Evolutionary conservation across 2,329 filamentous ascomycete genomes (phyloP).

Genomic region (Pseudocercospora cruenta): DNA sequence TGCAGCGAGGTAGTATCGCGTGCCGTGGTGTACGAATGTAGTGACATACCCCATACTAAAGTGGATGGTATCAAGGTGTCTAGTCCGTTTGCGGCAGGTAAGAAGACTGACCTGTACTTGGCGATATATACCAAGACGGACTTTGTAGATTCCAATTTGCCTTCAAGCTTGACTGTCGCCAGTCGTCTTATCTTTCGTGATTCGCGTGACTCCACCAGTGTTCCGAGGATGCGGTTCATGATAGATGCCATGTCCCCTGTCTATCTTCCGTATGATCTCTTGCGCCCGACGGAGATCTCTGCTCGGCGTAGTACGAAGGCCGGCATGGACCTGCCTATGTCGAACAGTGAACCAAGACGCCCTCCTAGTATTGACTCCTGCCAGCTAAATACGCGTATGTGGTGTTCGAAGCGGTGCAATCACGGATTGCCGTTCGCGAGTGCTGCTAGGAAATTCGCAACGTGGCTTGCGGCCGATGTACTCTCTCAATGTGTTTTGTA

Average conservation of each 20-base stretch:
- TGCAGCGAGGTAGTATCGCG: not conserved
- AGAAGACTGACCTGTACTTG: constrained; percentile 2
- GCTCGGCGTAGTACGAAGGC: not conserved
- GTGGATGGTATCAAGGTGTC: not conserved
- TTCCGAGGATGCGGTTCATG: not conserved
- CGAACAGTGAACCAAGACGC: not conserved
- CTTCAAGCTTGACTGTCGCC: not conserved
- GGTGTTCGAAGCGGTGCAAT: not conserved
- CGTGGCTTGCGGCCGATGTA: not conserved
- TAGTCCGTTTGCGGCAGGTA: constrained; percentile 4
- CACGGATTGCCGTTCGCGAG: not conserved
- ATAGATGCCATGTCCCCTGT: not conserved
- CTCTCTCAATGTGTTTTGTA: too few species aligned
- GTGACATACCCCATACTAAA: constrained; percentile 1
- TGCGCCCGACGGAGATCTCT: not conserved
- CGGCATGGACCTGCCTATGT: not conserved
- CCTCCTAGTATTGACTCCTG: not conserved
- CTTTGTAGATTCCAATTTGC: not conserved
- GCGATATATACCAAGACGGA: constrained; percentile 18
- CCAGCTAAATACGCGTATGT: not conserved
- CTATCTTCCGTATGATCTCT: not conserved
- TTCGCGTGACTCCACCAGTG: not conserved
- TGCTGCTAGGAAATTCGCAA: too few species aligned
- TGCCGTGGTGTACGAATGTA: constrained; percentile 2
- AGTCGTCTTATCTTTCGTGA: not conserved